These are phyloP conservation scores for Eutrema yunnanense DNA, from an alignment of 345 rosid species.

Conservation along the genomic window DNA sequence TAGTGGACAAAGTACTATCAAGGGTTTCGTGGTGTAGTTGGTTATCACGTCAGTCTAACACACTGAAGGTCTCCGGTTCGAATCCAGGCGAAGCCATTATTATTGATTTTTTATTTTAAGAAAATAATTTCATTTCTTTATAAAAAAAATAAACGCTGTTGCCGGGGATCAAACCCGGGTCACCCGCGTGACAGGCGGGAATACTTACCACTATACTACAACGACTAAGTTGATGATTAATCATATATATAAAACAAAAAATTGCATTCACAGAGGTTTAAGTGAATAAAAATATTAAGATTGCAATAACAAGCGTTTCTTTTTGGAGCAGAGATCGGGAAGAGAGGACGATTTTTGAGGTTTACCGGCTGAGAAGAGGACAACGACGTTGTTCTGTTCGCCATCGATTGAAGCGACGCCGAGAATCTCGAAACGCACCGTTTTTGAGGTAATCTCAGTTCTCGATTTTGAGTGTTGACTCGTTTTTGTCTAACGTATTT, in stretches of 20 bases:
- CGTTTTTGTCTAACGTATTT: no score
- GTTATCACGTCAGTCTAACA: conserved; percentile 98
- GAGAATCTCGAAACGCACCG: no score
- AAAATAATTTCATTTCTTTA: not conserved
- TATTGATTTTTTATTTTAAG: not conserved
- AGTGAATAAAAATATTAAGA: no score
- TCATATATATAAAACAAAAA: not conserved
- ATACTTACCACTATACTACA: conserved; percentile 94
- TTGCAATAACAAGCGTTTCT: not conserved
- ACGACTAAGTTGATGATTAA: conserved; percentile 30
- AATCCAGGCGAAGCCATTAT: not conserved
- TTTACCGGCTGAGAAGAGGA: no score
- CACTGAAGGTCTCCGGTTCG: conserved; percentile 60
- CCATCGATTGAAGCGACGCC: no score
- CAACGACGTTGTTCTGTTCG: no score
- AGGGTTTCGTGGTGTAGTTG: conserved; percentile 95
- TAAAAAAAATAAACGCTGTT: conserved; percentile 37
- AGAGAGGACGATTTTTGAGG: no score
- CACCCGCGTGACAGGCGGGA: conserved; percentile 30
- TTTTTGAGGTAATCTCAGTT: no score
- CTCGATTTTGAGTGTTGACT: no score
- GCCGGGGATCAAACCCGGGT: conserved; percentile 90
- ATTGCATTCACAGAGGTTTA: no score
- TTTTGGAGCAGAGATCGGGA: not conserved
- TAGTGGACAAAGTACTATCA: no score